Conservation (phyloP, 108 stramenopile species). For the Skeletonema potamos region DNA sequence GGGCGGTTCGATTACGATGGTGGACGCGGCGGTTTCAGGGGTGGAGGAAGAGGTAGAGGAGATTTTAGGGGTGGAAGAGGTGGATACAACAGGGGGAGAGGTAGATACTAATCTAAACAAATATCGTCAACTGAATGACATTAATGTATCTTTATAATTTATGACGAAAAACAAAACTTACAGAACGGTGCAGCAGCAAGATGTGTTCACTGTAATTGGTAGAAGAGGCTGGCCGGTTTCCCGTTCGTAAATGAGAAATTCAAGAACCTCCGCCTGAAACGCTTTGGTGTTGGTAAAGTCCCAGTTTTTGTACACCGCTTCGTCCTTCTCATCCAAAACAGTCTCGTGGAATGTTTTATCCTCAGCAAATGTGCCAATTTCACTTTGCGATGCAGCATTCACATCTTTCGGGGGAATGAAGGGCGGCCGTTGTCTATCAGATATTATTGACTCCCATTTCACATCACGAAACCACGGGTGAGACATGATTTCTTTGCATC, state of each 20-base stretch:
- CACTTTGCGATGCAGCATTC: conserved; percentile 89
- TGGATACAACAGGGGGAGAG: background rate
- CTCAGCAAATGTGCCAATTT: conserved; percentile 83
- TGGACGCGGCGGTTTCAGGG: background rate
- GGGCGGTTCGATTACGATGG: conserved; percentile 7
- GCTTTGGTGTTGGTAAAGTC: conserved; percentile 82
- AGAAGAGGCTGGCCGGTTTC: conserved; percentile 77
- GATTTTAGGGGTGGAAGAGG: conserved; percentile 7
- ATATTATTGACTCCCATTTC: conserved; percentile 81
- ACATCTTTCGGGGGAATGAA: conserved; percentile 91
- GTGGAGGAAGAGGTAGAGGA: conserved; percentile 10
- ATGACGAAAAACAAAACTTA: conserved; percentile 21
- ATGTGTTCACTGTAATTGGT: conserved; percentile 50
- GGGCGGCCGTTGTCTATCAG: conserved; percentile 78
- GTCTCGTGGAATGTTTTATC: conserved; percentile 74
- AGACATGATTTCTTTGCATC: conserved; percentile 90
- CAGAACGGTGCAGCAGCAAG: conserved; percentile 68
- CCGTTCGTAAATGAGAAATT: conserved; percentile 87
- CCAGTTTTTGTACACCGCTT: conserved; percentile 75
- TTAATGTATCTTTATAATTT: no score
- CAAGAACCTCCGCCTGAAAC: conserved; percentile 83
- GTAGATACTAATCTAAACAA: background rate
- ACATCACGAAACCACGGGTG: conserved; percentile 89
- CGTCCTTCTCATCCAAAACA: conserved; percentile 69
- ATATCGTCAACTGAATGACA: no score